Percentiles rank a stretch among this genome's conserved stretches.
These are phyloP conservation scores for Penicillium glabrum DNA, from an alignment of 2,329 filamentous ascomycete species.

Conservation along the genomic window DNA sequence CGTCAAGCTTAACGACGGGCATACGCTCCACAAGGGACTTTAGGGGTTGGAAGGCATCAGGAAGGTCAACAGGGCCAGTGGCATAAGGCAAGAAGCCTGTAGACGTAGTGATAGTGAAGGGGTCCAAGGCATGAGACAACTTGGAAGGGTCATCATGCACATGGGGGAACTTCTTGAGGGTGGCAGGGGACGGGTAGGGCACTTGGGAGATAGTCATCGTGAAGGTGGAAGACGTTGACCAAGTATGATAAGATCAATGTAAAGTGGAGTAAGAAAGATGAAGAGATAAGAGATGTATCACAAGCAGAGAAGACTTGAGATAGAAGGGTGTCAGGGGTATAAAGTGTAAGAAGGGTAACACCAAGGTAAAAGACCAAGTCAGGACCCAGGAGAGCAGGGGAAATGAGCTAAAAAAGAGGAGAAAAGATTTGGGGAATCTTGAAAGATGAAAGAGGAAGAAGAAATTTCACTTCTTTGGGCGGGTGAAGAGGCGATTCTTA, in stretches of 20 bases:
- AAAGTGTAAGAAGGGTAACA: neutral
- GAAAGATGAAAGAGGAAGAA: constrained; percentile 18
- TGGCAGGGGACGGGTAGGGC: constrained; percentile 32
- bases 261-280: neutral
- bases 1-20: constrained; percentile 74
- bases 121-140: constrained; percentile 43
- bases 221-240: constrained; percentile 1
- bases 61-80: constrained; percentile 54
- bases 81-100: constrained; percentile 47
- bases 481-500: constrained; percentile 40
- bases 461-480: constrained; percentile 20
- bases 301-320: neutral
- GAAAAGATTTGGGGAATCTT: constrained; percentile 3
- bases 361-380: constrained; percentile 17
- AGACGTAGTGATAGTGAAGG: constrained; percentile 49
- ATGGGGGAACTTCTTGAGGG: constrained; percentile 44
- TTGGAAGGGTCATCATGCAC: constrained; percentile 44
- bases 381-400: constrained; percentile 9
- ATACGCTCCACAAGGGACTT: constrained; percentile 72
- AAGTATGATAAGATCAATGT: neutral
- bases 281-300: neutral
- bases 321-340: constrained; percentile 4
- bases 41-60: constrained; percentile 70
- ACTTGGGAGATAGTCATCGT: constrained; percentile 39
- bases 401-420: constrained; percentile 18